Percentiles rank a stretch among this genome's conserved stretches.
Evolutionary conservation across 495 filamentous ascomycete species (phyloP).

Genomic region (Penicillium turbatum): DNA sequence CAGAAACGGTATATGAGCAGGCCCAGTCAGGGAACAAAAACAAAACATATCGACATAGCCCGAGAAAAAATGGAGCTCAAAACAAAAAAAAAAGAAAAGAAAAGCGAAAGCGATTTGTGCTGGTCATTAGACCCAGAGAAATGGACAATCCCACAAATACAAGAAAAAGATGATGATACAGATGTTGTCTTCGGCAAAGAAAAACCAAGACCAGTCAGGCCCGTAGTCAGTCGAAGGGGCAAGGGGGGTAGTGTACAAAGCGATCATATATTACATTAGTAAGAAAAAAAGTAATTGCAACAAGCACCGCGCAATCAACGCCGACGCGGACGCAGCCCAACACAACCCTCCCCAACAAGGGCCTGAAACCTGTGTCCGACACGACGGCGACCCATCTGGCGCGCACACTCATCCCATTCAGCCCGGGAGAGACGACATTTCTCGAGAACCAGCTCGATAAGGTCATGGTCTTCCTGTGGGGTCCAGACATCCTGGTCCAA

Average conservation of each 20-base stretch:
- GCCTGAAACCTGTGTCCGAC: conserved; percentile 68
- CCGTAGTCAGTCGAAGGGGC: conserved; percentile 4
- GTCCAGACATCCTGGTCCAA: conserved; percentile 49
- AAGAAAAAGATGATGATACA: conserved; percentile 21
- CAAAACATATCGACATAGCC: conserved; percentile 25
- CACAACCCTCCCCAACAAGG: conserved; percentile 57
- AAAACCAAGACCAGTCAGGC: conserved; percentile 1
- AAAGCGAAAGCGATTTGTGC: conserved; percentile 8
- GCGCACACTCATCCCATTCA: conserved; percentile 78
- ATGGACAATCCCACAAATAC: neutral
- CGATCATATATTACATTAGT: conserved; percentile 25
- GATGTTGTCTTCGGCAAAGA: conserved; percentile 13
- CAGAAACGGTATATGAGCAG: conserved; percentile 1
- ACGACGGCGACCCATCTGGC: conserved; percentile 55
- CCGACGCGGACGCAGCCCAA: conserved; percentile 44
- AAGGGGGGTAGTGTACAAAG: conserved; percentile 8
- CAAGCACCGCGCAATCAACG: conserved; percentile 22
- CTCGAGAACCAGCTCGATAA: conserved; percentile 70
- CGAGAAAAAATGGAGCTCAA: conserved; percentile 17
- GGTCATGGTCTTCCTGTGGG: conserved; percentile 62
- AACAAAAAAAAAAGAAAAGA: conserved; percentile 2
- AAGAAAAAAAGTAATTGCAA: conserved; percentile 3
- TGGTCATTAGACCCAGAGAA: conserved; percentile 6
- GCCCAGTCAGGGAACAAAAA: neutral
- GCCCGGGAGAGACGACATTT: conserved; percentile 67